Conservation (phyloP, 228 moss, liverwort and hornwort species). For the Sphagnum magellanicum region DNA sequence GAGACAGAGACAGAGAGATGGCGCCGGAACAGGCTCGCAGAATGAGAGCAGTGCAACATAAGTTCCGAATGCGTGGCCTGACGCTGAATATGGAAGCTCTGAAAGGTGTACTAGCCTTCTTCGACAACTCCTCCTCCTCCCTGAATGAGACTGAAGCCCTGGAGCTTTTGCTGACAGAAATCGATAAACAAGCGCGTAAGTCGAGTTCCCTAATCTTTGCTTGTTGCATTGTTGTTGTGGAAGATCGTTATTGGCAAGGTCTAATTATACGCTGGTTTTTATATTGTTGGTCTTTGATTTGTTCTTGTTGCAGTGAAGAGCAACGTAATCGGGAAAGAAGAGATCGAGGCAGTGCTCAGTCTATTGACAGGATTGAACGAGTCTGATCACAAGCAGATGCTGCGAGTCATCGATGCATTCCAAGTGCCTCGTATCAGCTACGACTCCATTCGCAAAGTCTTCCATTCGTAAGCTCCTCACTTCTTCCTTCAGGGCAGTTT, state of each 20-base stretch:
- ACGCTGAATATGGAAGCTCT: slow-evolving; percentile 77
- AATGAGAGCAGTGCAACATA: slow-evolving; percentile 92
- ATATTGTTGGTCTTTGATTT: too few relatives aligned
- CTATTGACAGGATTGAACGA: slow-evolving; percentile 47
- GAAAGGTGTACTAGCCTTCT: slow-evolving; percentile 53
- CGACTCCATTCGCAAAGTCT: slow-evolving; percentile 65
- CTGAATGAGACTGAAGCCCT: slow-evolving; percentile 39
- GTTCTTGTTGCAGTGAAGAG: slow-evolving; percentile 28
- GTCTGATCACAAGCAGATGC: slow-evolving; percentile 33
- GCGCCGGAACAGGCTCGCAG: slow-evolving; percentile 52
- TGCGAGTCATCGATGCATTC: slow-evolving; percentile 66
- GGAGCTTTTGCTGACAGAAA: slow-evolving; percentile 50
- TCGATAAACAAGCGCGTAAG: slow-evolving; percentile 57
- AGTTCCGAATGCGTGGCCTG: slow-evolving; percentile 84
- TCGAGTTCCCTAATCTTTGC: neutral
- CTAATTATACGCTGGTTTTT: too few relatives aligned
- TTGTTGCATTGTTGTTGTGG: neutral
- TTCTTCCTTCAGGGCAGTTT: neutral
- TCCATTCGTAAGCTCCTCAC: slow-evolving; percentile 22
- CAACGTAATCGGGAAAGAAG: slow-evolving; percentile 52
- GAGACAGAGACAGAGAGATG: slow-evolving; percentile 8
- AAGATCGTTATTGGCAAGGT: neutral
- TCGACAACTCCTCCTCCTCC: slow-evolving; percentile 30
- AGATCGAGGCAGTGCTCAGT: slow-evolving; percentile 43
- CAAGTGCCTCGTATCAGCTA: slow-evolving; percentile 59